These are phyloP conservation scores for Botrytis squamosa DNA, from an alignment of 2,329 filamentous ascomycete genomes.

Conservation along the genomic window DNA sequence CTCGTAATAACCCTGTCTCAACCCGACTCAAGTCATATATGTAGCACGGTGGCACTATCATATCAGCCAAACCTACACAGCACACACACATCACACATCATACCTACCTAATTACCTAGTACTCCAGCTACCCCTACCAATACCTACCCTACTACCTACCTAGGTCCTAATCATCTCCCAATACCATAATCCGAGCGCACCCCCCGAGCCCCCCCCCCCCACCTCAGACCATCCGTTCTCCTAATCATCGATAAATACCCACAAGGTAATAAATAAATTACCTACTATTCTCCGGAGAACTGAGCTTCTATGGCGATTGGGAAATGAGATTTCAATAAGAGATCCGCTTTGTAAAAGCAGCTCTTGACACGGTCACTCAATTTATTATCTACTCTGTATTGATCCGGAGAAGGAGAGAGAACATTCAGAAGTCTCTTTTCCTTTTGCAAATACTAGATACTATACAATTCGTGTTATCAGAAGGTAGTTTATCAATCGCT, in stretches of 20 bases:
- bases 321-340: slow-evolving; percentile 8
- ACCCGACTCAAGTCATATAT: neutral
- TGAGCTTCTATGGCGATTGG: slow-evolving; percentile 3
- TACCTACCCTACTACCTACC: too few species aligned
- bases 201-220: neutral
- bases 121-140: too few species aligned
- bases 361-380: slow-evolving; percentile 15
- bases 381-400: slow-evolving; percentile 11
- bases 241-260: neutral
- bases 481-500: neutral
- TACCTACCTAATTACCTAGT: too few species aligned
- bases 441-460: neutral
- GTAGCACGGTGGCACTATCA: neutral
- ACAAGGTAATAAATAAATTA: slow-evolving; percentile 3
- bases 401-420: neutral
- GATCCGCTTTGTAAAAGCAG: slow-evolving; percentile 14
- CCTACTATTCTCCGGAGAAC: neutral
- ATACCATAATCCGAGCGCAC: neutral
- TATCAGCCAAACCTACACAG: neutral
- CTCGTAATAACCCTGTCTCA: neutral
- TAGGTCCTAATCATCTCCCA: neutral
- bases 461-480: neutral
- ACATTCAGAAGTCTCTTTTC: slow-evolving; percentile 11
- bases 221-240: neutral
- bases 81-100: too few species aligned